A percentile compares a stretch with the other conserved stretches of the same genome.
phyloP scores from a whole-genome alignment of 805 yeast genomes.

The Kazachstania africana region DNA sequence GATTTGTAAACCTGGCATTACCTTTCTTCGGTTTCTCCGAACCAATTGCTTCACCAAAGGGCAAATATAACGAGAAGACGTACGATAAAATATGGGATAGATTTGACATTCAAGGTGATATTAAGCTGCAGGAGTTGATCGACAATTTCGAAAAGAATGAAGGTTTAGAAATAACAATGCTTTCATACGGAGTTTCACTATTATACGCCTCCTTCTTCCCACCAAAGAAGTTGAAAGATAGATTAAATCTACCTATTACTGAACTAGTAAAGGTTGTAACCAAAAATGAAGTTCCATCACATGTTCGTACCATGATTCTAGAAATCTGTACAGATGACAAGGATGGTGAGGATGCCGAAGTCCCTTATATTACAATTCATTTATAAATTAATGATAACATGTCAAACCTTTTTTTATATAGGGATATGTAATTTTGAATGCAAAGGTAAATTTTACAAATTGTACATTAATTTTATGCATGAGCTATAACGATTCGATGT shows the following conservation, averaged over 20 bases:
- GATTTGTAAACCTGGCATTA: slow-evolving; percentile 81
- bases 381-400: slow-evolving; percentile 20
- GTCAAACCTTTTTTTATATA: background rate
- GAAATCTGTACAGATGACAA: slow-evolving; percentile 90
- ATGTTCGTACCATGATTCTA: slow-evolving; percentile 66
- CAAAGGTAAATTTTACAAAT: background rate
- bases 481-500: background rate
- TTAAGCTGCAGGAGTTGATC: slow-evolving; percentile 62
- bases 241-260: slow-evolving; percentile 55
- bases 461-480: background rate
- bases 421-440: background rate
- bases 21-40: slow-evolving; percentile 97
- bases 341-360: slow-evolving; percentile 90
- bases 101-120: slow-evolving; percentile 68
- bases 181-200: slow-evolving; percentile 80
- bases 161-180: slow-evolving; percentile 81
- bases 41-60: slow-evolving; percentile 79
- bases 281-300: slow-evolving; percentile 66
- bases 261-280: slow-evolving; percentile 75
- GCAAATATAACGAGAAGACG: slow-evolving; percentile 63
- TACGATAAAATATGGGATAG: slow-evolving; percentile 94
- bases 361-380: slow-evolving; percentile 71
- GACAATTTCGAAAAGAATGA: slow-evolving; percentile 70
- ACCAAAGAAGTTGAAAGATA: slow-evolving; percentile 75
- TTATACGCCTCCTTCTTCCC: slow-evolving; percentile 92